Base-by-base conservation (phyloP, 768 basidiomycete species). In the Agaricus bisporus region DNA sequence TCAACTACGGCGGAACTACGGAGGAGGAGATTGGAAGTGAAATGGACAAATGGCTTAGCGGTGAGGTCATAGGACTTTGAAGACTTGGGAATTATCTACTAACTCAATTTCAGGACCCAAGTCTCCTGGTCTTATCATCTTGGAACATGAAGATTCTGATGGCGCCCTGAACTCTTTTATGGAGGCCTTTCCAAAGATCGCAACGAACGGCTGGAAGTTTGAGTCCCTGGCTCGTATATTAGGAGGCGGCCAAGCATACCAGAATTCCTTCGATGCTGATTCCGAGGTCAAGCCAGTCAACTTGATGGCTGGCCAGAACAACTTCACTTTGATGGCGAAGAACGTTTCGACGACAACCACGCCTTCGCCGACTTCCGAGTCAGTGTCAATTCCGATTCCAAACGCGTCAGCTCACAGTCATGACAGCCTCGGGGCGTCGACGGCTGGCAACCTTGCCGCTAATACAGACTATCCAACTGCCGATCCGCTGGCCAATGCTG, bases 121-220 rank as follows among this genome's bases (percentile, higher is more conserved):
- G 66, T 71, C 67, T 9, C 86, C 90, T 2, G 95, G 95, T 32
- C 77, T 95, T 20, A 74, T 91, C 56, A 74, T 91, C 51, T 77
- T 97, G 55, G 87, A 95, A 65, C 95, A 98, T 67, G 94, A 97
- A 68, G 70, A 86, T 20, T 77, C 75, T 29, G 69, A 79, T 41
- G 64, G 71, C 58, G 73, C 85, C 29, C 83, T 91, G 18, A 59
- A 72, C 36, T 80, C 81, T 3, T 95, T 94, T 68, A 81, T 86
- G 0, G 68, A 70, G 39, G 77, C 78, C 7, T 90, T 77, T 65
- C 82, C 85, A 3, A 56, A 80, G 37, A 82, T 93, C 67, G 70
- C 73, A 57, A 60, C 73, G 4, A 82, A 84, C 59, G 85, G 83
- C 10, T 98, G 94, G 94, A 76, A 77, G 32, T 72, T 82, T 26